Base-by-base conservation (phyloP, 352 stramenopile genomes). In the Poterioochromonas sp. region DNA sequence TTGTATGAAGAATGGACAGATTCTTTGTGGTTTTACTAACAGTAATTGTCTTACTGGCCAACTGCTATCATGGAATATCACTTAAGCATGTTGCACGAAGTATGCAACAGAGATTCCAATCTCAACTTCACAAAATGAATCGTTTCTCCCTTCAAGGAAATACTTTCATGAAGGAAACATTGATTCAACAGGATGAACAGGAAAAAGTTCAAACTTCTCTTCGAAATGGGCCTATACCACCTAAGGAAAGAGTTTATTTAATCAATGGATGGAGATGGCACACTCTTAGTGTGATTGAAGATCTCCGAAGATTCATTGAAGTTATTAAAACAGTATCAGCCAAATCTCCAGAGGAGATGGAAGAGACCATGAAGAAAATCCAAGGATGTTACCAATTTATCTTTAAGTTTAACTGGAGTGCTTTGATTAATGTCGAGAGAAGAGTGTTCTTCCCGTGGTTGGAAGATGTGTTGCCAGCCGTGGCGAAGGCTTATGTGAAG, bases 211-310 rank as follows among this genome's bases (percentile, higher is more conserved):
- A 62, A 62, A 22, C 26, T 32, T 12, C 29, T 22, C 8, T 62
- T 34, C 8, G 26, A 34, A 8, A 62, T 8, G 51, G 15, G 29
- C 51, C 51, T 32, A 62, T 62, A 8, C 51, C 51, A 62, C 8
- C 8, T 8, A 32, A 2, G 12, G 51, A 62, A 8, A 8, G 51
- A 62, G 26, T 12, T 8, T 62, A 32, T 62, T 8, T 62, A 22
- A 62, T 62, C 26, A 62, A 62, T 62, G 51, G 51, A 12, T 62
- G 51, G 51, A 62, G 51, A 62, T 62, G 51, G 51, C 51, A 62
- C 29, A 62, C 51, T 32, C 8, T 32, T 12, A 62, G 51, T 29
- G 51, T 62, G 5, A 62, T 62, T 34, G 2, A 22, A 32, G 51
- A 62, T 32, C 29, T 62, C 8, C 12, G 29, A 2, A 62, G 51